Base-by-base conservation (phyloP, 1,139 yeast genomes). In the Pneumocystis canis region DNA sequence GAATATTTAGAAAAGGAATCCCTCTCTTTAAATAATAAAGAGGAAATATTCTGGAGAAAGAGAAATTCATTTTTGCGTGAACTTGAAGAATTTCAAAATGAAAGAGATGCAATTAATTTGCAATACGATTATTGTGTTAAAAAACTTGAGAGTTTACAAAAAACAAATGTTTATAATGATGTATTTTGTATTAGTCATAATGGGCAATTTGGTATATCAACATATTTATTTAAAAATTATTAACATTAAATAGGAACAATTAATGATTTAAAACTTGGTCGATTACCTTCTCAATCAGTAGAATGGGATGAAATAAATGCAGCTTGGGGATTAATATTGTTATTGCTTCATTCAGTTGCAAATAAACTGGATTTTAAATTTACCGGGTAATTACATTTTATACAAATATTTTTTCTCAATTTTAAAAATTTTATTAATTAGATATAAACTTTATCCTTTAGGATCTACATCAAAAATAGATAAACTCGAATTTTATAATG, bases 261-360 rank as follows among this genome's bases (percentile, higher is more conserved):
- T 9, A 35, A 39, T 57, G 59, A 25, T 30, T 57, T 39, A 57
- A 75, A 96, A 63, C 73, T 92, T 16, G 98, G 97, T 0, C 75
- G 82, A 31, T 71, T 82, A 59, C 80, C 80, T 59, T 75, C 78
- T 65, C 80, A 71, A n/a, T 60, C 62, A 62, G 78, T 90, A 0
- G 87, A 94, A 2, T 89, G 96, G 95, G 83, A 88, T 61, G 98
- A 92, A 69, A 84, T 89, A 57, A 92, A 90, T 71, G 94, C 95
- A 0, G 97, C 96, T 0, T 76, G 92, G 72, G 98, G 98, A 0
- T 96, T 90, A 69, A 76, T 90, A 1, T 80, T 88, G 3, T 73
- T 89, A 25, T 73, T 90, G 30, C 72, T 90, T 57, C 79, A 84
- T 0, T 87, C 94, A 4, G 78, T 90, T 3, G 75, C 81, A 2